Evolutionary conservation across 768 basidiomycete species (phyloP).

Genomic region (Podaxis sp.): DNA sequence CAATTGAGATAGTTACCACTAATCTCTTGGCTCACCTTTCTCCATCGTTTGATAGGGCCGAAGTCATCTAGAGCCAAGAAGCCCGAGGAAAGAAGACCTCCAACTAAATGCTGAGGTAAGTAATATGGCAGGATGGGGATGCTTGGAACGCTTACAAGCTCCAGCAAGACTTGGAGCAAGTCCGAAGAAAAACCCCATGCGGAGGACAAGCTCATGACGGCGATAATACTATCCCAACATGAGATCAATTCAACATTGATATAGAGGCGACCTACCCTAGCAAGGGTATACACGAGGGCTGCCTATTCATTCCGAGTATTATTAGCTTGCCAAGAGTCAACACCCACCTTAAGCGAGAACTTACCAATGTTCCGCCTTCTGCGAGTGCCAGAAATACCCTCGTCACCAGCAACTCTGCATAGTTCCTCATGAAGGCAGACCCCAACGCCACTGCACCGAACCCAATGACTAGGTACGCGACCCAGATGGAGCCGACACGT

Average conservation of each 20-base stretch:
- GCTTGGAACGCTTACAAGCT: slow-evolving; percentile 28
- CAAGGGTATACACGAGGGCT: slow-evolving; percentile 38
- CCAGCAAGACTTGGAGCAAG: slow-evolving; percentile 34
- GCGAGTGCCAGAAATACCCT: slow-evolving; percentile 41
- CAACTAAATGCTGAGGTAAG: slow-evolving; percentile 25
- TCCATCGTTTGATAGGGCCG: slow-evolving; percentile 32
- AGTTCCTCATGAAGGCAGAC: slow-evolving; percentile 39
- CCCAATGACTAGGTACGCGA: slow-evolving; percentile 35
- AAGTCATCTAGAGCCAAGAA: slow-evolving; percentile 30
- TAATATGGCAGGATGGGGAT: background rate
- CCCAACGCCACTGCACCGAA: slow-evolving; percentile 39
- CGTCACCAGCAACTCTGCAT: slow-evolving; percentile 33
- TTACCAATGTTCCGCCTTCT: slow-evolving; percentile 43
- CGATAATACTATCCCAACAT: slow-evolving; percentile 31
- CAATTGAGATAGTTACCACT: background rate
- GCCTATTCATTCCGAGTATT: slow-evolving; percentile 24
- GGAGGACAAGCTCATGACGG: slow-evolving; percentile 32
- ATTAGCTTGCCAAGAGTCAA: background rate
- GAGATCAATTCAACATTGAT: background rate
- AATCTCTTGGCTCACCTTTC: slow-evolving; percentile 22
- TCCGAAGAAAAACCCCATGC: slow-evolving; percentile 37
- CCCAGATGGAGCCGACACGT: slow-evolving; percentile 37
- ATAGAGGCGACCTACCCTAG: slow-evolving; percentile 29
- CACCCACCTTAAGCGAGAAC: slow-evolving; percentile 13
- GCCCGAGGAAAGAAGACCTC: slow-evolving; percentile 39